Evolutionary conservation across 1,139 yeast species (phyloP), one percentile per base, ranked within the genome.

Genomic region (Scheffersomyces cryptocercus): DNA sequence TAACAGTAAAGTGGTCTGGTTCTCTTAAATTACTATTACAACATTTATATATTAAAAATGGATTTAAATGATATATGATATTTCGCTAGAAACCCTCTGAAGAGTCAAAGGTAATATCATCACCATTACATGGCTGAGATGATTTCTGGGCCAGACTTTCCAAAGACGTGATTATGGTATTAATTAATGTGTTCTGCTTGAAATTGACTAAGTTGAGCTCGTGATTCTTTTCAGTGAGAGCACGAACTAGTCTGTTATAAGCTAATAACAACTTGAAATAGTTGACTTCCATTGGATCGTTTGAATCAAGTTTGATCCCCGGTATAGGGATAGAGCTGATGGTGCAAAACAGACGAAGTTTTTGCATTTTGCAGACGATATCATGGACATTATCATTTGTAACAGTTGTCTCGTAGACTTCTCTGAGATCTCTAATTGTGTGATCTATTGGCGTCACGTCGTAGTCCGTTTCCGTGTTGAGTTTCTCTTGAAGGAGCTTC

Each of bases 261-360:
- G 54, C 46, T 29, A 48, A 37, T 34, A 51, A 38, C 12, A 51
- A 40, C 35, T 39, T 45, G 44, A 42, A 42, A 39, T 46, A 52
- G 20, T 49, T 52, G 10, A 44, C 13, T 26, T 46, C 49, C 35
- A 41, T 28, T 33, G 39, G 36, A 29, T 46, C 50, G 14, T 30
- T 36, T 9, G 41, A 31, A 29, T 46, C 37, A 35, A 46, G 38
- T 14, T 44, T 42, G 31, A 42, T 13, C 10, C 35, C 29, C 1
- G 50, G 50, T 15, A 46, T 39, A 4, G 35, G 24, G 24, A 14
- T 31, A 4, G 35, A 14, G 12, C 14, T 31, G 24, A 31, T 31
- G 35, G 12, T 14, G 20, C 35, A 13, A 31, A 14, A 31, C 10
- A 14, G 35, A 10, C 35, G 15, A n/a, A 31, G 35, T 13, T 31